Conservation (phyloP, 1,284 basidiomycete genomes). For the Prillingera fragicola region DNA sequence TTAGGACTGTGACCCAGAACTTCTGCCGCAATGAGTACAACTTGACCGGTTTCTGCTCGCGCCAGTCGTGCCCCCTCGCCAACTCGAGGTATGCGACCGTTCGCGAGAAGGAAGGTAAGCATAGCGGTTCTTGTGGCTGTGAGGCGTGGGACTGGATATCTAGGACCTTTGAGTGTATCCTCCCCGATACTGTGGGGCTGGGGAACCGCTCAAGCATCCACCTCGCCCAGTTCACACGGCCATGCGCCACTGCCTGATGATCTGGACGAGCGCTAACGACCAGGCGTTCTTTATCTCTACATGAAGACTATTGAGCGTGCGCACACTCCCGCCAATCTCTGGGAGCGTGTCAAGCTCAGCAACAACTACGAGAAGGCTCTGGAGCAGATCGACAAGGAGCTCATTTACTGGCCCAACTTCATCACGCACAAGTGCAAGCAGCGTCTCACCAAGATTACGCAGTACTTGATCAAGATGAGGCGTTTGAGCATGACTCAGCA, state of each 20-base stretch:
- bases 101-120: constrained; percentile 82
- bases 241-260: too few species aligned
- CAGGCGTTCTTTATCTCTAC: constrained; percentile 89
- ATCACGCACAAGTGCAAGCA: constrained; percentile 99
- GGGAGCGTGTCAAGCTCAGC: constrained; percentile 90
- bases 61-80: constrained; percentile 93
- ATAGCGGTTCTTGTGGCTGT: background rate
- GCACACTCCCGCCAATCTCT: constrained; percentile 91
- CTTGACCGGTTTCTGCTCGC: constrained; percentile 92
- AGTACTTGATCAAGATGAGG: constrained; percentile 98
- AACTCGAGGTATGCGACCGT: constrained; percentile 97
- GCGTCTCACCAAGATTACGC: constrained; percentile 96
- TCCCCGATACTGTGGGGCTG: too few species aligned
- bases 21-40: constrained; percentile 99
- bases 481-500: constrained; percentile 81
- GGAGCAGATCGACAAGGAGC: constrained; percentile 93
- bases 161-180: too few species aligned
- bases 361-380: constrained; percentile 92
- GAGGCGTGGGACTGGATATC: background rate
- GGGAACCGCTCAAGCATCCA: too few species aligned
- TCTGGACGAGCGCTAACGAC: background rate
- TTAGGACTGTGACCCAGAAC: constrained; percentile 84
- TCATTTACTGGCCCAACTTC: constrained; percentile 97
- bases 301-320: constrained; percentile 97
- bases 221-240: too few species aligned